Evolutionary conservation across 2,329 filamentous ascomycete genomes (phyloP), one percentile per base, ranked within the genome.

Genomic region (Beauveria scarabaeidicola): DNA sequence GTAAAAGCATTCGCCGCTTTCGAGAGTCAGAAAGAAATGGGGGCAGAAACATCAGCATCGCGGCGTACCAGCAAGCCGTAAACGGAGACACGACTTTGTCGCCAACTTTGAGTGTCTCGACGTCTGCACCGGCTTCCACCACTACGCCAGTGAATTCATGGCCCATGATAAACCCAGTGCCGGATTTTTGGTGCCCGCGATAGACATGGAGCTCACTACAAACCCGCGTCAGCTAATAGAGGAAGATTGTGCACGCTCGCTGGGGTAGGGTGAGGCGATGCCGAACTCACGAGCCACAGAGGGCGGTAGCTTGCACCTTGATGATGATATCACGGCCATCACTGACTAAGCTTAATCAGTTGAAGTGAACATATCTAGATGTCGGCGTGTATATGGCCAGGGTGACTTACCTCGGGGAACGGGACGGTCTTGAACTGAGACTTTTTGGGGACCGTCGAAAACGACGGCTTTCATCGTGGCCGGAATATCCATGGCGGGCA

Each of bases 111-210:
- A 96, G 78, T 0, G 79, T 83, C 66, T 82, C 86, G 50, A 96
- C 89, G 2, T 76, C 79, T 17, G 80, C 75, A 0, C 91, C 91
- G 48, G 81, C 76, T 63, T 88, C 83, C 38, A 86, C 80, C 10
- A 96, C 83, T 25, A 79, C 81, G 5, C 92, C 92, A 2, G 89
- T 90, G 69, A 96, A 95, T 69, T 96, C 92, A 70, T 96, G 92
- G 61, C 91, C 89, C 88, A 85, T 85, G 59, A 85, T 80, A 66
- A 83, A 84, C 27, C 79, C 82, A 0, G 87, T 83, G 1, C 73
- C 78, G 7, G 85, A 87, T 25, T 84, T 80, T 69, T 96, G 85
- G 67, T 91, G 87, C 40, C 92, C 92, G 50, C 91, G 88, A 75
- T 87, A 96, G 58, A 90, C 85, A 73, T 96, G 92, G 41, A 96